Percentiles rank a stretch among this genome's conserved stretches.
phyloP scores from a whole-genome alignment of 345 rosid genomes.

The Gossypium stocksii region DNA sequence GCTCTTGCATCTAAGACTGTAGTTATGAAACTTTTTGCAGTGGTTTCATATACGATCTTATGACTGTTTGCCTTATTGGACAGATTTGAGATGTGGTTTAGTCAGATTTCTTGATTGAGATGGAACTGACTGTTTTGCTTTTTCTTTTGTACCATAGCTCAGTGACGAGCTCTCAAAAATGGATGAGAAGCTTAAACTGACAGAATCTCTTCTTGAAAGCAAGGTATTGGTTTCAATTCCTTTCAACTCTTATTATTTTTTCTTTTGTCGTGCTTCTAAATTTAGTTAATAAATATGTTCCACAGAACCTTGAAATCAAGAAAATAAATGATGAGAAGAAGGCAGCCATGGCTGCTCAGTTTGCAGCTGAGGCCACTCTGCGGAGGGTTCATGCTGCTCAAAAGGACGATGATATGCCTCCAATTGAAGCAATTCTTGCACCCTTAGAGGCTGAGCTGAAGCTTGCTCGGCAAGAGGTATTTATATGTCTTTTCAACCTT shows the following conservation, averaged over 20 bases:
- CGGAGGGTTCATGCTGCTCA: slow-evolving; percentile 99
- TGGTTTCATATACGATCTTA: background rate
- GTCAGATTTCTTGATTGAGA: background rate
- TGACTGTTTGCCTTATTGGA: background rate
- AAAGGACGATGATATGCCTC: slow-evolving; percentile 99
- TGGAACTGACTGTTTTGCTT: slow-evolving; percentile 17
- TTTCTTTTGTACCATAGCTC: slow-evolving; percentile 45
- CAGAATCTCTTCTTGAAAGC: slow-evolving; percentile 78
- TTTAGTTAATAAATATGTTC: slow-evolving; percentile 13
- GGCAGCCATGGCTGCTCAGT: slow-evolving; percentile 99
- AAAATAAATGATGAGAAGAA: slow-evolving; percentile 95
- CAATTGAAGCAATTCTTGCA: slow-evolving; percentile 98
- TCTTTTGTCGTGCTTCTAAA: slow-evolving; percentile 3
- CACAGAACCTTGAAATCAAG: slow-evolving; percentile 93
- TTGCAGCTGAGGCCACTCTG: slow-evolving; percentile 99
- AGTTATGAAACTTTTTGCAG: background rate
- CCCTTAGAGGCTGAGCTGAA: slow-evolving; percentile 97
- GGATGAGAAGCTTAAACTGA: slow-evolving; percentile 75
- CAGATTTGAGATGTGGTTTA: background rate
- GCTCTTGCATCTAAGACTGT: background rate
- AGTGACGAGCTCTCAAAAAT: slow-evolving; percentile 79
- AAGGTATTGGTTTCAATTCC: slow-evolving; percentile 45
- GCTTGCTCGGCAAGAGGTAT: slow-evolving; percentile 76
- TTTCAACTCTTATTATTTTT: slow-evolving; percentile 6
- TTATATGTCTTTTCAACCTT: background rate